Evolutionary conservation across 78 protist genomes (phyloP), one percentile per base, ranked within the genome.

Genomic region (Guillardia theta): DNA sequence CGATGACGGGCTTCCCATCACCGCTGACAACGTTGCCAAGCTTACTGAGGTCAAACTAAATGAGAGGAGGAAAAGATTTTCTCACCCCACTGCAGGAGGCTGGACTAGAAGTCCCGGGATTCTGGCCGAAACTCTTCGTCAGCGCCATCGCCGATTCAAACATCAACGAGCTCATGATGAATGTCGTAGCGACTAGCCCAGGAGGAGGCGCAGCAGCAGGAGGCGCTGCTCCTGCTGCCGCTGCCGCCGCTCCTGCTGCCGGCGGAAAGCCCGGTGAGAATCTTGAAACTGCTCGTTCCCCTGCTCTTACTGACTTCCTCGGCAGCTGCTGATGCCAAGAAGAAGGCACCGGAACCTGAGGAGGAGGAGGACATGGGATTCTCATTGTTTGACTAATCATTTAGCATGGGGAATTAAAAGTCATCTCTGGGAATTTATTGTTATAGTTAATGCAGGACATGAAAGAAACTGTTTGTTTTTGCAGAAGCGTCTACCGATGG

Each of bases 1-100:
- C 93, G 93, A 88, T 33, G 93, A 88, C 41, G 93, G 93, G 21
- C 93, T 88, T 6, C 36, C 62, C 30, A 27, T 88, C 22, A 46
- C 6, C 39, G 93, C 54, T 1, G 54, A 1, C 4, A 88, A 88
- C 1, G 33, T 88, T 64, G 30, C 0, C 46, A 88, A 88, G 93
- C 12, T 88, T 10, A 9, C 10, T n/a, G 8, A 4, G 41, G 83
- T 70, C 33, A 2, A 9, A 36, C 83, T 58, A 19, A 15, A 50
- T 50, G 78, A 33, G n/a, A 19, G 33, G 9, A 5, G 78, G 12
- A 30, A 15, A 64, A 5, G 15, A 5, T 30, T 10, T 64, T 64
- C 6, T 10, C 15, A 33, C 83, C 83, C 36, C 45, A 15, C 78
- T 77, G 39, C 45, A 78, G 90, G 90, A 46, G 10, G 90, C 90